Conservation (phyloP, 1,284 basidiomycete species). For the Irpex sp. region DNA sequence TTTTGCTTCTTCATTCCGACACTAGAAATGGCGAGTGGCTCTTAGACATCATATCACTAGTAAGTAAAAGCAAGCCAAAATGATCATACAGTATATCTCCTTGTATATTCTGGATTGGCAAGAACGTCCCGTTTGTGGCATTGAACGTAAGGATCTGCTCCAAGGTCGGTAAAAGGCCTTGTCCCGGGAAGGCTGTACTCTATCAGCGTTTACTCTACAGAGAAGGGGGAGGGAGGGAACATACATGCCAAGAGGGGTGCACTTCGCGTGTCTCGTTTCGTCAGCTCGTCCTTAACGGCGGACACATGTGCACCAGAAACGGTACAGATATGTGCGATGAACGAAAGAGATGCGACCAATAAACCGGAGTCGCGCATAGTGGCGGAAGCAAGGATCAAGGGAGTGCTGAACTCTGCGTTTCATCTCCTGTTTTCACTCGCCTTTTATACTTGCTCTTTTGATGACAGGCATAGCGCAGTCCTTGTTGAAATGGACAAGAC, state of each 20-base stretch:
- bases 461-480: neutral
- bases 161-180: constrained; percentile 5
- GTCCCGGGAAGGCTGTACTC: constrained; percentile 7
- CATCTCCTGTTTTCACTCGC: neutral
- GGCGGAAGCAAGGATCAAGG: constrained; percentile 6
- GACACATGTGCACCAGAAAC: neutral
- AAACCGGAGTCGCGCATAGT: constrained; percentile 2
- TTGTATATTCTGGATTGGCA: constrained; percentile 10
- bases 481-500: neutral
- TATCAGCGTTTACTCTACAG: neutral
- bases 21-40: neutral
- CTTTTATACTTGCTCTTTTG: neutral
- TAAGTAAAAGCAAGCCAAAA: too few species aligned
- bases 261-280: neutral
- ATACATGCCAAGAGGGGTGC: constrained; percentile 2
- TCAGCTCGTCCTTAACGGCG: neutral
- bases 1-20: constrained; percentile 12
- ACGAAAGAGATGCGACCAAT: neutral
- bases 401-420: neutral
- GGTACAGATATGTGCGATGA: neutral
- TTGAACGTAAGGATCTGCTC: constrained; percentile 3
- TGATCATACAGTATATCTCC: constrained; percentile 9
- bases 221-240: neutral
- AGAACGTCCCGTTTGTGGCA: constrained; percentile 9
- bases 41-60: too few species aligned